phyloP scores from a whole-genome alignment of 2,329 filamentous ascomycete species.

The Fusarium nelsonii region DNA sequence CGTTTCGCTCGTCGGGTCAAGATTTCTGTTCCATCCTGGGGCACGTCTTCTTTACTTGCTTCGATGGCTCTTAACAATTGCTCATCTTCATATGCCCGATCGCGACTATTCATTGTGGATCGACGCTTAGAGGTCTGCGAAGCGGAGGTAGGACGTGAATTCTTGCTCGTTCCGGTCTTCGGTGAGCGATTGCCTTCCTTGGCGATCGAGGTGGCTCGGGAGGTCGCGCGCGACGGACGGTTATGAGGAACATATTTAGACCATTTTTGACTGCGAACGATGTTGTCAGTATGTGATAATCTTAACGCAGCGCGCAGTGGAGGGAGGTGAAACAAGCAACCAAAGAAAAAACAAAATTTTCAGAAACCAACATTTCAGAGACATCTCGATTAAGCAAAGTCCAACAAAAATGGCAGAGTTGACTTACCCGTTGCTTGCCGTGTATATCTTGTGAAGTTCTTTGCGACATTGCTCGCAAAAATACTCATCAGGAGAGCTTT shows the following conservation, averaged over 20 bases:
- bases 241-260: slow-evolving; percentile 74
- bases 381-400: background rate
- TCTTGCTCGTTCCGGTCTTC: slow-evolving; percentile 73
- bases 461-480: slow-evolving; percentile 96
- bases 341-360: background rate
- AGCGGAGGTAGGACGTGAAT: slow-evolving; percentile 63
- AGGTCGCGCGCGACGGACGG: slow-evolving; percentile 67
- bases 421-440: slow-evolving; percentile 86
- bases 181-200: slow-evolving; percentile 62
- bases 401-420: background rate
- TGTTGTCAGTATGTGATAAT: slow-evolving; percentile 52
- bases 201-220: slow-evolving; percentile 73
- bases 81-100: slow-evolving; percentile 95
- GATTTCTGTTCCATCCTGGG: slow-evolving; percentile 63
- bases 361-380: background rate
- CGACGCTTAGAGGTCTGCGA: slow-evolving; percentile 78
- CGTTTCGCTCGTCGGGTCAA: slow-evolving; percentile 79
- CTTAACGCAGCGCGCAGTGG: background rate
- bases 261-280: slow-evolving; percentile 68
- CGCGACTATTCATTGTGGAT: slow-evolving; percentile 97
- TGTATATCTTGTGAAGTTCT: slow-evolving; percentile 87
- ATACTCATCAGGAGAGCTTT: slow-evolving; percentile 94
- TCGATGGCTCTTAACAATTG: slow-evolving; percentile 90
- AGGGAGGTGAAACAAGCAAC: background rate
- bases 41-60: slow-evolving; percentile 87